phyloP scores from a whole-genome alignment of 805 yeast genomes.

The Vanderwaltozyma verrucispora region DNA sequence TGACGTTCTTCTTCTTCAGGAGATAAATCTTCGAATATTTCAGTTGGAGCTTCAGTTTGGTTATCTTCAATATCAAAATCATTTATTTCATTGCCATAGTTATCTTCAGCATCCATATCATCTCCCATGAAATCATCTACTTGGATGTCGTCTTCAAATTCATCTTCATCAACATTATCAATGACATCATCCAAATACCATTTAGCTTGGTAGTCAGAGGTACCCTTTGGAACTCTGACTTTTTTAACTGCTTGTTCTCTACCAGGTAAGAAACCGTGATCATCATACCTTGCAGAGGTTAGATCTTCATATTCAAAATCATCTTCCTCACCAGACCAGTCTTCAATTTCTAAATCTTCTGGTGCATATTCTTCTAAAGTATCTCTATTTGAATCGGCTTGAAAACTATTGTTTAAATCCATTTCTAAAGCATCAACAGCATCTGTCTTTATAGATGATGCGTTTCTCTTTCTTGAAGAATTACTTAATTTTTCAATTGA shows the following conservation, averaged over 20 bases:
- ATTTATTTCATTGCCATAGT: conserved; percentile 23
- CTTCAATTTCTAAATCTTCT: conserved; percentile 40
- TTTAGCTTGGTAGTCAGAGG: conserved; percentile 70
- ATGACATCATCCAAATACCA: conserved; percentile 59
- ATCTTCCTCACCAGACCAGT: conserved; percentile 27
- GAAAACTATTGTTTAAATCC: conserved; percentile 19
- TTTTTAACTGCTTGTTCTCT: conserved; percentile 20
- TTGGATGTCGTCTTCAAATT: conserved; percentile 21
- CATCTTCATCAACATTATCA: conserved; percentile 25
- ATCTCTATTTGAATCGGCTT: conserved; percentile 39
- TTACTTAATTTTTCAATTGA: conserved; percentile 44
- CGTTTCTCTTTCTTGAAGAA: conserved; percentile 21
- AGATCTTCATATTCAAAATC: conserved; percentile 26
- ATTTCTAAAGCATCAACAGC: conserved; percentile 10
- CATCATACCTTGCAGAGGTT: conserved; percentile 31
- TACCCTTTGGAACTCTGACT: conserved; percentile 56
- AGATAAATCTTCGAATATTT: conserved; percentile 59
- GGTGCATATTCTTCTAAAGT: conserved; percentile 51
- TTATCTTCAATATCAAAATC: conserved; percentile 27
- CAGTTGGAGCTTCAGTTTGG: conserved; percentile 38
- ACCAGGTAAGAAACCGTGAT: conserved; percentile 32
- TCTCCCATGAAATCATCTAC: conserved; percentile 18
- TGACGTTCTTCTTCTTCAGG: conserved; percentile 81
- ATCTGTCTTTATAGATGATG: conserved; percentile 5
- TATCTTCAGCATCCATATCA: conserved; percentile 24